Conservation (phyloP, 2,329 filamentous ascomycete genomes). For the Plenodomus tracheiphilus region DNA sequence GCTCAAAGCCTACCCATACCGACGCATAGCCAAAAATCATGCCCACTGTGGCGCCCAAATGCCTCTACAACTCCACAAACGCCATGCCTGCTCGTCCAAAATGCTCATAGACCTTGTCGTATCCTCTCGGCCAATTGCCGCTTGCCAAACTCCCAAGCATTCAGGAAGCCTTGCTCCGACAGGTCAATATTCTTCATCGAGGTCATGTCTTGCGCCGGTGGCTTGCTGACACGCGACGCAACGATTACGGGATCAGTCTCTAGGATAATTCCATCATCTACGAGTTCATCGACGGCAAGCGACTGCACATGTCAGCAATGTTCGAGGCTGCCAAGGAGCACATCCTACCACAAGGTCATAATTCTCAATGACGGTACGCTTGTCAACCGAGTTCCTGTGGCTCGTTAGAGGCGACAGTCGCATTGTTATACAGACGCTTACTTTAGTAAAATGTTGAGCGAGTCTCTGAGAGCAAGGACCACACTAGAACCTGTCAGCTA, state of each 20-base stretch:
- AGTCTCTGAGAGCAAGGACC: slow-evolving; percentile 85
- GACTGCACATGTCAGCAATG: slow-evolving; percentile 77
- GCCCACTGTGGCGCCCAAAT: slow-evolving; percentile 12
- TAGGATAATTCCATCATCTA: slow-evolving; percentile 78
- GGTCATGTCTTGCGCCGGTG: slow-evolving; percentile 83
- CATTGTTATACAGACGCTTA: slow-evolving; percentile 51
- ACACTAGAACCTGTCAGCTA: slow-evolving; percentile 58
- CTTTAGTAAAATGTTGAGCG: slow-evolving; percentile 90
- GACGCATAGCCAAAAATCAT: slow-evolving; percentile 6
- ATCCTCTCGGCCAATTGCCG: slow-evolving; percentile 88
- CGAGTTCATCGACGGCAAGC: slow-evolving; percentile 82
- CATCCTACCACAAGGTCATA: slow-evolving; percentile 77
- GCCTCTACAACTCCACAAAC: slow-evolving; percentile 35
- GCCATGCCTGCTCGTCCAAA: slow-evolving; percentile 24
- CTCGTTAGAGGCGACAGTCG: slow-evolving; percentile 12
- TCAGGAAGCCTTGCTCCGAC: slow-evolving; percentile 92
- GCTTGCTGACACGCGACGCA: slow-evolving; percentile 87
- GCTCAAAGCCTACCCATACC: slow-evolving; percentile 7
- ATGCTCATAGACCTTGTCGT: slow-evolving; percentile 65
- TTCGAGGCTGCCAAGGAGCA: background rate
- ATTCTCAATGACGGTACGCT: slow-evolving; percentile 97
- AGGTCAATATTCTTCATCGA: slow-evolving; percentile 93
- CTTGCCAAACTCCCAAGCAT: slow-evolving; percentile 91
- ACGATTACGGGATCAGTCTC: slow-evolving; percentile 97
- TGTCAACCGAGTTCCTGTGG: slow-evolving; percentile 86